Evolutionary conservation across 768 basidiomycete species (phyloP), one percentile per base, ranked within the genome.

Genomic region (Amanita polypyramis): DNA sequence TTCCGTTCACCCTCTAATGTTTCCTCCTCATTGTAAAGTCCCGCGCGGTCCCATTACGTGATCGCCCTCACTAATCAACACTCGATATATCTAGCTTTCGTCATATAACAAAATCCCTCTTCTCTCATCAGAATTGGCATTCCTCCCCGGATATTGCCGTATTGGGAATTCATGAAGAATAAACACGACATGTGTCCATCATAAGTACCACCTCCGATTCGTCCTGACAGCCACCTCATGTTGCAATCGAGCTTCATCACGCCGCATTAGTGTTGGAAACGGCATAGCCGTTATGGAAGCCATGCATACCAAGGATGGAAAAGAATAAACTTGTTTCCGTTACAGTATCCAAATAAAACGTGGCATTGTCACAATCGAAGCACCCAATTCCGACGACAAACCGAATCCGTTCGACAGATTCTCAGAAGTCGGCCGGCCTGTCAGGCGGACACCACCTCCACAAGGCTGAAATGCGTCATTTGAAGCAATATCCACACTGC

Each of bases 361-460:
- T 41, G 40, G 40, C 39, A 12, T n/a, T 40, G 39, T 40, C 21
- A 40, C 39, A n/a, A 9, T 40, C 39, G 39, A 41, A 29, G 40
- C 40, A 15, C 14, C 23, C 23, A 12, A 27, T 41, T 41, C 25
- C 25, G 40, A 27, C 40, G 15, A 41, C 40, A 41, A 41, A 41
- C 25, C n/a, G 17, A 10, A 21, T 7, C 40, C 27, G 12, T 25
- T 41, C 40, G 27, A 41, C 14, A n/a, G 40, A 41, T 41, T 41
- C 40, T 41, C 40, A 41, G 40, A 41, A 41, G 40, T 29, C 8
- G 23, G 25, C 6, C 14, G 20, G 23, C 40, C 40, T 27, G 40
- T 41, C 27, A 41, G 12, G 4, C 40, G 10, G 39, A 3, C 7
- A 27, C 20, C 21, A 21, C 27, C n/a, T 17, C 15, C 20, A 17